These are phyloP conservation scores for Rhynchosporium graminicola DNA, from an alignment of 2,329 filamentous ascomycete genomes.

Conservation along the genomic window DNA sequence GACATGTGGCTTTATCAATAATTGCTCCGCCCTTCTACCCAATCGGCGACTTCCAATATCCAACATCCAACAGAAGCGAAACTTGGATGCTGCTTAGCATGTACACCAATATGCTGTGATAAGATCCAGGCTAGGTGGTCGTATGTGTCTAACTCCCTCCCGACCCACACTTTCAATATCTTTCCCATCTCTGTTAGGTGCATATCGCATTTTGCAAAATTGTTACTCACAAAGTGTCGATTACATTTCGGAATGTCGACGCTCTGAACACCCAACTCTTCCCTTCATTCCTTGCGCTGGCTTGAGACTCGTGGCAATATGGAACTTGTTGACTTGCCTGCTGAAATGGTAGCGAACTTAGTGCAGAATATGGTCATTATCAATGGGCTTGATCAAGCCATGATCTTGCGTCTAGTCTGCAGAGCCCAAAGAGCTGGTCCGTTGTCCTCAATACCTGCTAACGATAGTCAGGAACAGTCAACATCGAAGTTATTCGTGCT, in stretches of 20 bases:
- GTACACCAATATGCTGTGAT: not conserved
- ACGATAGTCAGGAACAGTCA: not conserved
- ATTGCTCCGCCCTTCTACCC: not conserved
- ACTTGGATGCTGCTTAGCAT: not conserved
- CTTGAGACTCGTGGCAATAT: not conserved
- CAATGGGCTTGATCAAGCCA: not conserved
- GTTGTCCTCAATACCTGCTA: not conserved
- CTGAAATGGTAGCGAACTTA: not conserved
- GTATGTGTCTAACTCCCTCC: not conserved
- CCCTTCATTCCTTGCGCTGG: not conserved
- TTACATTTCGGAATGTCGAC: too few relatives aligned
- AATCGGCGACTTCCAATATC: not conserved
- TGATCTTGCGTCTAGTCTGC: not conserved
- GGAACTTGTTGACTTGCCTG: not conserved
- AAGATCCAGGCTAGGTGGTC: not conserved
- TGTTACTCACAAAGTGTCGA: too few relatives aligned
- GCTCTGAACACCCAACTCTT: not conserved
- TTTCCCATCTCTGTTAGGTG: not conserved
- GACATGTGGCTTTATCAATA: not conserved
- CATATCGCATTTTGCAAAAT: not conserved
- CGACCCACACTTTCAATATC: not conserved
- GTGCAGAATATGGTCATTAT: not conserved
- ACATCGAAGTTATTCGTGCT: not conserved
- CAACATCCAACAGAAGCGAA: not conserved
- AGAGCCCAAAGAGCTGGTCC: not conserved